Base-by-base conservation (phyloP, 2,329 filamentous ascomycete genomes). In the Beauveria sp. region DNA sequence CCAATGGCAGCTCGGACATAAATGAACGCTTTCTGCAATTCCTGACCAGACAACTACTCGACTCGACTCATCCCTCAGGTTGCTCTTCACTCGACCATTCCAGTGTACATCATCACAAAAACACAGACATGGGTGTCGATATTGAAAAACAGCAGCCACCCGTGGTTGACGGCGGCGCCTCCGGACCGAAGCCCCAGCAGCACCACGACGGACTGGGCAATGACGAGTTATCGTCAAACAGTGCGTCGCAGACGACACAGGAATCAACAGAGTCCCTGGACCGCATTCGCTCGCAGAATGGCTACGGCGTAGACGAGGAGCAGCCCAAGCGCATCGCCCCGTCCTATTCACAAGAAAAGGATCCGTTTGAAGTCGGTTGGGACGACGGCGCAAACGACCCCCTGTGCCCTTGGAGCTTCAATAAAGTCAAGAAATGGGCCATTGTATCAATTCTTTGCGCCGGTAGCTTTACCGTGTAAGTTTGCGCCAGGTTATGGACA, bases 401-500 rank as follows among this genome's bases (percentile, higher is more conserved):
- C 0, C 71, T 85, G 73, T 89, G 87, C 67, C 93, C 93, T 0
- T 84, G 88, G 62, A 91, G 84, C 71, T 86, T 91, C 77, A 76
- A 74, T 18, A 80, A 73, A 20, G 70, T 74, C n/a, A 82, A 85
- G 64, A 93, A 93, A 70, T 97, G 93, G 93, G 61, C 86, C 34
- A 87, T 96, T 64, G 86, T 93, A 1, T 66, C 86, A 42, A 88
- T 96, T 62, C 81, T 92, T n/a, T 86, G 87, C 10, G 71, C 81
- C 60, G 89, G 88, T 8, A 90, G 90, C 52, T 79, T 95, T 63
- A 93, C 90, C 73, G 92, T 96, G 88, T 93, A 81, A 81, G 89
- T 86, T 8, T 3, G 5, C 12, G 1, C 10, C 8, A 6, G 20
- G 18, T 9, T 10, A 20, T n/a, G 22, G 20, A 20, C 47, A 20